These are phyloP conservation scores for Plasmodium inui DNA, from an alignment of 169 alveolate species.

Conservation along the genomic window DNA sequence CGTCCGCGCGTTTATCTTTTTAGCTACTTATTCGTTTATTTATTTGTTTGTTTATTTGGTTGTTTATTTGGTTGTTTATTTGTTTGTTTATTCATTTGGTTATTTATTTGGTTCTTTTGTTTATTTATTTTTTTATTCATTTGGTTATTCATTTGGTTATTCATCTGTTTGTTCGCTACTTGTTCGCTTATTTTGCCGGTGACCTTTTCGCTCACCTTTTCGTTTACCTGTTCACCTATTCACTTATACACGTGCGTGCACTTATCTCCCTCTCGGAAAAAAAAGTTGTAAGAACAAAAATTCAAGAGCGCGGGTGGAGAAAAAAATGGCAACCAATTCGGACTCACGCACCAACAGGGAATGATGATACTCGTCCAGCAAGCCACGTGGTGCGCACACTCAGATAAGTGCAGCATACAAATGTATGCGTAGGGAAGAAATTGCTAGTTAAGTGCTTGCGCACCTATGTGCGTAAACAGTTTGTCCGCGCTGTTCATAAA, in stretches of 20 bases:
- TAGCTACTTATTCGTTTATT: background rate
- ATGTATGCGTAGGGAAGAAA: background rate
- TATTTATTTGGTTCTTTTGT: no score
- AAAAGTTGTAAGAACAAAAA: slow-evolving; percentile 9
- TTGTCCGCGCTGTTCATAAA: background rate
- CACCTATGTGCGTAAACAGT: background rate
- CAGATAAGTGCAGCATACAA: background rate
- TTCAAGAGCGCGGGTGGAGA: background rate
- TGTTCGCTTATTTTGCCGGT: background rate
- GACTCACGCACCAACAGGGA: background rate
- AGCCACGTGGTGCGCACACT: background rate
- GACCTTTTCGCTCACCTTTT: background rate
- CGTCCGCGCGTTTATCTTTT: background rate
- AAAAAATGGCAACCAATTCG: background rate
- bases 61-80: no score
- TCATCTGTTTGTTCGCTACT: background rate
- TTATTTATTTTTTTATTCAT: no score
- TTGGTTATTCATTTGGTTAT: background rate
- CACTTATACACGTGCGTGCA: background rate
- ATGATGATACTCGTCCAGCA: background rate
- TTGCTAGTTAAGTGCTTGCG: background rate
- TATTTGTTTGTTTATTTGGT: background rate
- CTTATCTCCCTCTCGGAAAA: background rate
- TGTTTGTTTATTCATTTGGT: no score
- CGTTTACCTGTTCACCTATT: background rate